Conservation (phyloP, 1,284 basidiomycete genomes). For the Sanguinoderma infundibulare region DNA sequence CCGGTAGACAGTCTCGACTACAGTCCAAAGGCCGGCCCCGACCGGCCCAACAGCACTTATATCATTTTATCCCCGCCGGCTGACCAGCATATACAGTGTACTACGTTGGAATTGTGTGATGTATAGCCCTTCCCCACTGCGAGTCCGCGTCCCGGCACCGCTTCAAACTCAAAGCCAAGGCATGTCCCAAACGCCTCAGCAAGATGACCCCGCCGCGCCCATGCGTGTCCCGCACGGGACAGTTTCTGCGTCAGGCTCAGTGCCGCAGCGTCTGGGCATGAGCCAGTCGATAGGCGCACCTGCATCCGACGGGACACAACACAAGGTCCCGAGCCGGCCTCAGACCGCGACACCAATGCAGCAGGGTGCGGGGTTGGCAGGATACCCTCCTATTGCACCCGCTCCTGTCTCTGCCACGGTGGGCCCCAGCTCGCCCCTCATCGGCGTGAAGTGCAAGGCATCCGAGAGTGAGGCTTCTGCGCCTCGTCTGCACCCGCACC, state of each 20-base stretch:
- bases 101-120: no score
- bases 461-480: constrained; percentile 29
- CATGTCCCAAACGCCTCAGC: neutral
- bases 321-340: constrained; percentile 28
- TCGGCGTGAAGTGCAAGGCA: constrained; percentile 30
- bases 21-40: no score
- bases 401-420: constrained; percentile 23
- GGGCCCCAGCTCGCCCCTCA: constrained; percentile 29
- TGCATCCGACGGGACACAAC: constrained; percentile 4
- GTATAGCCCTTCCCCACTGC: constrained; percentile 18
- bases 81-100: no score
- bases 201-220: constrained; percentile 15
- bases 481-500: no score
- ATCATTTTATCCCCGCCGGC: no score
- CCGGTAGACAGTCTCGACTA: no score
- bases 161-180: constrained; percentile 1
- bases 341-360: constrained; percentile 26
- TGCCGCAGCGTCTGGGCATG: constrained; percentile 25
- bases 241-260: neutral
- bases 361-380: no score
- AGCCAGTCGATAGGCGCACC: constrained; percentile 22
- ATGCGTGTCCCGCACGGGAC: constrained; percentile 14
- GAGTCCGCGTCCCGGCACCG: constrained; percentile 27
- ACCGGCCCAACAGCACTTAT: no score
- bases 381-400: constrained; percentile 33